phyloP scores from a whole-genome alignment of 495 filamentous ascomycete genomes.

The Tuber umbilicatum region DNA sequence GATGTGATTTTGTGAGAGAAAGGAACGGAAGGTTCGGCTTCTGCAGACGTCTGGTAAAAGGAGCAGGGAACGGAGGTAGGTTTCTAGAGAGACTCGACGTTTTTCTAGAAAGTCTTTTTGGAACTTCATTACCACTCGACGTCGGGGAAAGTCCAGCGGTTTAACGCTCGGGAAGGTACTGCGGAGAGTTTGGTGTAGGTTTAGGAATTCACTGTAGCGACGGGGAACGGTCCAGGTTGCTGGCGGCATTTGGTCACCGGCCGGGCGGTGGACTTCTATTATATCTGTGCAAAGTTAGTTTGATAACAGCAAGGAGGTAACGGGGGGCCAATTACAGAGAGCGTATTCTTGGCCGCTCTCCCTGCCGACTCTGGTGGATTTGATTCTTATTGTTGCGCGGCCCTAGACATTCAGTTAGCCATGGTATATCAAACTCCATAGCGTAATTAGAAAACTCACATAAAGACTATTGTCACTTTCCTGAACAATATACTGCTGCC shows the following conservation, averaged over 20 bases:
- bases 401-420: constrained; percentile 41
- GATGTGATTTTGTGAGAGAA: constrained; percentile 85
- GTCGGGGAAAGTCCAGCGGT: constrained; percentile 81
- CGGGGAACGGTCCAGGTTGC: constrained; percentile 73
- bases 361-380: constrained; percentile 84
- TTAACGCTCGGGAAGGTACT: constrained; percentile 77
- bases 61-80: constrained; percentile 71
- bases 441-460: constrained; percentile 41
- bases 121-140: constrained; percentile 90
- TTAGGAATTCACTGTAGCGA: constrained; percentile 93
- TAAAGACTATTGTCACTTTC: constrained; percentile 97
- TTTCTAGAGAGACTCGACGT: constrained; percentile 70
- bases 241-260: constrained; percentile 80
- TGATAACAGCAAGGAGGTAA: background rate
- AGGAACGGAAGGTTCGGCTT: constrained; percentile 83
- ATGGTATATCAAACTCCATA: background rate
- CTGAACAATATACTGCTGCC: constrained; percentile 94
- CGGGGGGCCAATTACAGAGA: constrained; percentile 53
- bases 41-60: constrained; percentile 87
- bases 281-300: constrained; percentile 49
- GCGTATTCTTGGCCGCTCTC: constrained; percentile 91
- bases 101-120: constrained; percentile 94
- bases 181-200: constrained; percentile 83
- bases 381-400: constrained; percentile 79
- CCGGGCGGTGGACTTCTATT: constrained; percentile 81